A percentile compares a stretch with the other conserved stretches of the same genome.
Conservation (phyloP, 192 early-diverging fungal species). For the Mortierella claussenii region DNA sequence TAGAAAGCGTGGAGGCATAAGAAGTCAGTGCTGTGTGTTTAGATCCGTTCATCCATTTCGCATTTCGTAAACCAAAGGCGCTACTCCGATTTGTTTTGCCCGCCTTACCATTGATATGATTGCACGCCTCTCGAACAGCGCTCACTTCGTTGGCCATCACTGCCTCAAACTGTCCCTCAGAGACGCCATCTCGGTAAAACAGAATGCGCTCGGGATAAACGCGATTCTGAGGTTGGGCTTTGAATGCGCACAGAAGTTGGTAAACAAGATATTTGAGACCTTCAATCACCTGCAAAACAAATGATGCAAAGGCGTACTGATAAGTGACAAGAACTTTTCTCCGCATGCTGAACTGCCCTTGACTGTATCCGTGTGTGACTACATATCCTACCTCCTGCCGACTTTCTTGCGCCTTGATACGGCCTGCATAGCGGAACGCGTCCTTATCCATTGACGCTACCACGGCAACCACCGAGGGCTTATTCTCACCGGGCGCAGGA, state of each 20-base stretch:
- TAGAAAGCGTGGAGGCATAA: not conserved
- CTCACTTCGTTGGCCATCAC: conserved; percentile 74
- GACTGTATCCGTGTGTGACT: too few species aligned
- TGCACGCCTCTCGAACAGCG: conserved; percentile 63
- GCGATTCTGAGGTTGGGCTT: conserved; percentile 49
- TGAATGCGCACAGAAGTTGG: conserved; percentile 63
- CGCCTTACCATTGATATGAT: conserved; percentile 22
- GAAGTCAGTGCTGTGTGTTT: not conserved
- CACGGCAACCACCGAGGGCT: conserved; percentile 31
- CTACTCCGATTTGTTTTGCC: not conserved
- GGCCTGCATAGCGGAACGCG: conserved; percentile 17
- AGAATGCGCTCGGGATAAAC: conserved; percentile 71
- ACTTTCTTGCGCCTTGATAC: conserved; percentile 20
- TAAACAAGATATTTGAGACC: conserved; percentile 57
- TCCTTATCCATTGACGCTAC: conserved; percentile 47
- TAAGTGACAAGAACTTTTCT: not conserved
- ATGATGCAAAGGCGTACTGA: not conserved
- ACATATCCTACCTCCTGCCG: conserved; percentile 12
- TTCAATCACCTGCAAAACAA: conserved; percentile 22
- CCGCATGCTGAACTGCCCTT: too few species aligned
- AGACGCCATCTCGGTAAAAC: conserved; percentile 87
- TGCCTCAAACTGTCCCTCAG: conserved; percentile 79
- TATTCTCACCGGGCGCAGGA: conserved; percentile 67
- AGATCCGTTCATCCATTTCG: not conserved
- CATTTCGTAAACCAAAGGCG: too few species aligned